Base-by-base conservation (phyloP, 768 basidiomycete species). In the Gloeostereum incarnatum region DNA sequence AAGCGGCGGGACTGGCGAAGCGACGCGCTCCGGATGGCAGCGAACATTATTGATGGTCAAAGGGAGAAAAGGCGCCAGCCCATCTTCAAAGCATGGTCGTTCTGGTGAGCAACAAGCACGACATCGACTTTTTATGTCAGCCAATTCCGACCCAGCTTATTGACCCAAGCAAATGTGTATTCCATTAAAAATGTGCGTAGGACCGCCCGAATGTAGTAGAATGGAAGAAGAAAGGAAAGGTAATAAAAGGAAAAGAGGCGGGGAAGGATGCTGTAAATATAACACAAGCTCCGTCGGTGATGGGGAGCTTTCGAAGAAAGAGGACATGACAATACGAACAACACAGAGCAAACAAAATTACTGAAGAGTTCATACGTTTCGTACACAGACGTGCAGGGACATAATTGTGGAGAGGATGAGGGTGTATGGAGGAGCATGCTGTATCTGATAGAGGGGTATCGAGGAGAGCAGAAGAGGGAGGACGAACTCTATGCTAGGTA, bases 1-100 rank as follows among this genome's bases (percentile, higher is more conserved):
- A 70, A 64, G 10, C 52, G 42, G 39, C n/a, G n/a, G n/a, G n/a
- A n/a, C n/a, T n/a, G n/a, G n/a, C 58, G 63, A 44, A 45, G 52
- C 40, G 44, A 38, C n/a, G n/a, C n/a, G n/a, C n/a, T n/a, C n/a
- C n/a, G n/a, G n/a, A n/a, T n/a, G n/a, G n/a, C n/a, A n/a, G n/a
- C n/a, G n/a, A n/a, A n/a, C n/a, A n/a, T n/a, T n/a, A n/a, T n/a
- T n/a, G n/a, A n/a, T n/a, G n/a, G n/a, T n/a, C n/a, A n/a, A n/a
- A n/a, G n/a, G n/a, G n/a, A n/a, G n/a, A n/a, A n/a, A n/a, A n/a
- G n/a, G n/a, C n/a, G n/a, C n/a, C n/a, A 42, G 42, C 19, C 36
- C 44, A 33, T 27, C 32, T 1, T 16, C 25, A 29, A 39, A 4
- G 34, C 39, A 35, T 41, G 40, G 23, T 36, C 23, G 17, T 32